Base-by-base conservation (phyloP, 805 yeast species). In the Lachancea cidri region DNA sequence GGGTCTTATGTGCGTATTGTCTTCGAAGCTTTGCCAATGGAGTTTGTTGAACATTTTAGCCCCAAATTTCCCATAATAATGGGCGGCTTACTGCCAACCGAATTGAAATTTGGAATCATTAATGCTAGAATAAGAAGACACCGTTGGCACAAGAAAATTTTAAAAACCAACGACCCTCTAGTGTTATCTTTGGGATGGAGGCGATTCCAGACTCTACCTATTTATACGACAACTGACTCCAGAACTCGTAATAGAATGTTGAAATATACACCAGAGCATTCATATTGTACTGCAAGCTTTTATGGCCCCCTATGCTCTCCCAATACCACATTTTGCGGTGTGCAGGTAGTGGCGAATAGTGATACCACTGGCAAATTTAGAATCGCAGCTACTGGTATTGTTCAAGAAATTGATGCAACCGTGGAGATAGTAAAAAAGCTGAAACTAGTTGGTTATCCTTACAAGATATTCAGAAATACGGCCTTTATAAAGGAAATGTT, bases 401-500 rank as follows among this genome's bases (percentile, higher is more conserved):
- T 94, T 31, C 94, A 86, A 62, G 97, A 91, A 62, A 83, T 93
- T 55, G 94, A 94, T 65, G 81, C 86, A 2, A 76, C 79, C 33
- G 75, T 84, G 3, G 97, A 93, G 64, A 89, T 93, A 51, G 98
- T 93, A 45, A 93, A 93, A 71, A 93, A 93, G 62, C 74, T 93
- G 67, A 93, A 93, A 64, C 74, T 93, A 42, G 96, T 93, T 30
- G 99, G 99, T 37, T 76, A 87, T 61, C 98, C 99, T 16, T 79
- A 83, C 64, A 89, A 93, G 71, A 78, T 93, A 36, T 91, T 83
- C 78, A 82, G 87, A 58, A 93, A 93, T 66, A 93, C 98, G 4
- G 98, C 98, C 1, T 93, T 94, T 62, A 83, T 93, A 58, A 91
- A 87, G 66, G 97, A 91, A 57, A 93, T 93, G 99, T 93, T 93